Percentiles rank a stretch among this genome's conserved stretches.
Conservation (phyloP, 192 early-diverging fungal genomes). For the Coemansia sp. region DNA sequence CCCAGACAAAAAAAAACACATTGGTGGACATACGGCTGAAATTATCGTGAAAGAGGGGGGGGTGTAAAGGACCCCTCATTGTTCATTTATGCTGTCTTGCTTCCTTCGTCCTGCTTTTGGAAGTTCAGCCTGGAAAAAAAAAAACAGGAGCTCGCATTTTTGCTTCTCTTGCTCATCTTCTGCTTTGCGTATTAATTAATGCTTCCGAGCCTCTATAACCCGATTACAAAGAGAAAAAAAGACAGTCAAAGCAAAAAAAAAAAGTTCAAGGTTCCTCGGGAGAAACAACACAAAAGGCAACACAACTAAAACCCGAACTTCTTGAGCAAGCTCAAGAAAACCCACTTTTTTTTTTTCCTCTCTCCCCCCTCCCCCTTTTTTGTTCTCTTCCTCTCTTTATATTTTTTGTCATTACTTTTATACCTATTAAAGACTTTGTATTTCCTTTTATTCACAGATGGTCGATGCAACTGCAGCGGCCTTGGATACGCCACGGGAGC, state of each 20-base stretch:
- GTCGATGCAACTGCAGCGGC: slow-evolving; percentile 3
- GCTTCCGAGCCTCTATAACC: no score
- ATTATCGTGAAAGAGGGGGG: background rate
- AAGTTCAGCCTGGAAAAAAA: no score
- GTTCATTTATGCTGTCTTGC: background rate
- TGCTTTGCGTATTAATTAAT: background rate
- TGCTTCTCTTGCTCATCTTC: background rate
- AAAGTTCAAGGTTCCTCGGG: background rate
- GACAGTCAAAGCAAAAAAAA: background rate
- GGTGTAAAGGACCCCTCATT: background rate
- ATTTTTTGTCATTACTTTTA: background rate
- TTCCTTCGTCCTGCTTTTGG: background rate
- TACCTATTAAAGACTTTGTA: background rate
- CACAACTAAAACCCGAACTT: no score
- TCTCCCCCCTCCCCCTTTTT: slow-evolving; percentile 3
- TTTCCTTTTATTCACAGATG: slow-evolving; percentile 6
- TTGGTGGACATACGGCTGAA: background rate
- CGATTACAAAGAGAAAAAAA: no score
- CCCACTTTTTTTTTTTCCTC: no score
- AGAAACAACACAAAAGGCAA: no score
- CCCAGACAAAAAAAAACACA: background rate
- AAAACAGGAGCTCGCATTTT: background rate
- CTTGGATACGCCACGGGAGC: slow-evolving; percentile 7
- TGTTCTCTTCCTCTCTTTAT: slow-evolving; percentile 1
- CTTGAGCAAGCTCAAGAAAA: no score